phyloP scores from a whole-genome alignment of 768 basidiomycete genomes.

The Sarcodon sp. region DNA sequence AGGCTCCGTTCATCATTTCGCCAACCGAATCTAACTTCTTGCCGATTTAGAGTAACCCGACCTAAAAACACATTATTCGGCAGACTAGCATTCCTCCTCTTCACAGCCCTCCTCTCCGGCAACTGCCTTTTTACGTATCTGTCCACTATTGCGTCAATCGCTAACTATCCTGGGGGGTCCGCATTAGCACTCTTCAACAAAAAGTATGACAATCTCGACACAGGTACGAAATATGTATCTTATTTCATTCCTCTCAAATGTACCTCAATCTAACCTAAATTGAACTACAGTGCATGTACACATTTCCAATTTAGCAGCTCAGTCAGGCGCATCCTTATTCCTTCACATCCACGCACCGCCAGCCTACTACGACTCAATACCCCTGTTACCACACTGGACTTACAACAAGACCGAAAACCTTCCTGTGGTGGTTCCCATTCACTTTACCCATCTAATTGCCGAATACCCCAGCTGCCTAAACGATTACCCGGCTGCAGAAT shows the following conservation, averaged over 20 bases:
- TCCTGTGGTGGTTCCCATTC: slow-evolving; percentile 23
- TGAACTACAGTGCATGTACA: slow-evolving; percentile 47
- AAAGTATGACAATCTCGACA: slow-evolving; percentile 20
- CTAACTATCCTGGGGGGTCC: slow-evolving; percentile 85
- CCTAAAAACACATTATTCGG: slow-evolving; percentile 36
- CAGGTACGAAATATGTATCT: slow-evolving; percentile 13
- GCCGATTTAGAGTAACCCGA: slow-evolving; percentile 25
- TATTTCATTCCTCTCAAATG: background rate
- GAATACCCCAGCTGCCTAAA: slow-evolving; percentile 17
- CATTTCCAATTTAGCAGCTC: slow-evolving; percentile 75
- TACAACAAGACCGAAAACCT: slow-evolving; percentile 81
- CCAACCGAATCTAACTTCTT: background rate
- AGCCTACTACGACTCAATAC: slow-evolving; percentile 16
- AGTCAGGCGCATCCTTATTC: slow-evolving; percentile 87
- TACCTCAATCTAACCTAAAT: background rate
- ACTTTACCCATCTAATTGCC: slow-evolving; percentile 53
- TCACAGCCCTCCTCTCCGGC: slow-evolving; percentile 31
- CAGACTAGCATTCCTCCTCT: slow-evolving; percentile 28
- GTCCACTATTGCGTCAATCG: slow-evolving; percentile 42
- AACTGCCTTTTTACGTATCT: slow-evolving; percentile 45
- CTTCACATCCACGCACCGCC: slow-evolving; percentile 56
- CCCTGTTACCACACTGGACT: slow-evolving; percentile 27
- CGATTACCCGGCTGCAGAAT: background rate
- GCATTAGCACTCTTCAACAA: slow-evolving; percentile 56
- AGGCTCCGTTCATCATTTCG: slow-evolving; percentile 14